Conservation (phyloP, 2,329 filamentous ascomycete genomes). For the Colletotrichum zoysiae region DNA sequence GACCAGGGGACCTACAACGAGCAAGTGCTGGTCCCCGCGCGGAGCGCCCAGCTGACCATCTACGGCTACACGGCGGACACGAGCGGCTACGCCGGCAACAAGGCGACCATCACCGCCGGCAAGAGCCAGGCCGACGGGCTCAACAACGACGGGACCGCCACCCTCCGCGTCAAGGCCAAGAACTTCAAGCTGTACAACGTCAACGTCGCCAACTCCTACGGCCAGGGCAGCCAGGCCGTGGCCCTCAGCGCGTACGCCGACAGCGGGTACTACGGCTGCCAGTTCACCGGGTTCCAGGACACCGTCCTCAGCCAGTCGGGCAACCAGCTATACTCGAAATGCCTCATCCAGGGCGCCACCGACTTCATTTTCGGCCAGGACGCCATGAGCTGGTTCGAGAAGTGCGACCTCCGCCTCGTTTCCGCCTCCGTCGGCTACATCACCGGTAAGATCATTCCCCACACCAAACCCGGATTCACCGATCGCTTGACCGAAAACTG, state of each 20-base stretch:
- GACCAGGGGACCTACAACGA: conserved; percentile 73
- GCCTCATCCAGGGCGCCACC: conserved; percentile 61
- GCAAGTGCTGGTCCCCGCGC: conserved; percentile 66
- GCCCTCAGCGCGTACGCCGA: conserved; percentile 59
- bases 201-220: conserved; percentile 62
- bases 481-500: not conserved
- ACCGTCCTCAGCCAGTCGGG: conserved; percentile 61
- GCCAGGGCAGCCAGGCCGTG: conserved; percentile 62
- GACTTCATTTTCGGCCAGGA: conserved; percentile 64
- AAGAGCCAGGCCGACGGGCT: conserved; percentile 64
- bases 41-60: conserved; percentile 65
- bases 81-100: conserved; percentile 65
- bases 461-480: no score
- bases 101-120: conserved; percentile 67
- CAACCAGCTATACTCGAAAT: conserved; percentile 60
- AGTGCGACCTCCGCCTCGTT: conserved; percentile 55
- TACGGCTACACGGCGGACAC: conserved; percentile 69
- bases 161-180: conserved; percentile 60
- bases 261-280: conserved; percentile 61
- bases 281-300: conserved; percentile 63
- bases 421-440: conserved; percentile 54
- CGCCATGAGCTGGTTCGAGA: conserved; percentile 59
- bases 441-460: conserved; percentile 52
- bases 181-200: conserved; percentile 73
- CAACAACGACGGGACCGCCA: conserved; percentile 66